Evolutionary conservation across 2,329 filamentous ascomycete genomes (phyloP).

Genomic region (Nothopassalora personata): DNA sequence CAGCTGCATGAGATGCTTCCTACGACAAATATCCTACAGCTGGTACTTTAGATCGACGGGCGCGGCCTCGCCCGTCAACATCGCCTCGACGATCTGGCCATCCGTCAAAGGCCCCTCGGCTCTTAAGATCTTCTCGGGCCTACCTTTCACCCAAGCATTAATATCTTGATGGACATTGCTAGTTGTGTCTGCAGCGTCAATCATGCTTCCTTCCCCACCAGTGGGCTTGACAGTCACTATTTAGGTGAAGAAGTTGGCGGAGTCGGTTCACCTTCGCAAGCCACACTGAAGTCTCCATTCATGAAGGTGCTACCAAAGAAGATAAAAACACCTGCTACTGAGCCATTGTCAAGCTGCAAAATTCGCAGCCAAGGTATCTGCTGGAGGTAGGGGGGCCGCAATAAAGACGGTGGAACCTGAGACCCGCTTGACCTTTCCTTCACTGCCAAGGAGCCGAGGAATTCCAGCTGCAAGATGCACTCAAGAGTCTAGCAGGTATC

Average conservation of each 20-base stretch:
- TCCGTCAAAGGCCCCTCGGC: constrained; percentile 57
- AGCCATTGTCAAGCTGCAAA: constrained; percentile 50
- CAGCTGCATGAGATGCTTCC: not conserved
- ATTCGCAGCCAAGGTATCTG: constrained; percentile 61
- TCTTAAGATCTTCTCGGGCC: constrained; percentile 47
- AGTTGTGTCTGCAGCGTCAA: constrained; percentile 44
- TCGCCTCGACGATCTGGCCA: constrained; percentile 51
- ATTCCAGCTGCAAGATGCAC: constrained; percentile 65
- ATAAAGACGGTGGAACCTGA: constrained; percentile 53
- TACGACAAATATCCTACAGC: not conserved
- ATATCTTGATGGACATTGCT: constrained; percentile 57
- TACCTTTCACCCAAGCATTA: constrained; percentile 54
- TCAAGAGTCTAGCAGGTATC: constrained; percentile 67
- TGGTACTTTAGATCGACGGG: not conserved
- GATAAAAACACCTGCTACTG: constrained; percentile 53
- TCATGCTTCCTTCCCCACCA: constrained; percentile 25
- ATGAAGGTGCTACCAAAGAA: constrained; percentile 54
- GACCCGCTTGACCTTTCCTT: constrained; percentile 43
- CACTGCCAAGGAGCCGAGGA: constrained; percentile 52
- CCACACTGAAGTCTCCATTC: constrained; percentile 53
- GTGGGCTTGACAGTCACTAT: constrained; percentile 19
- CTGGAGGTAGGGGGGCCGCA: constrained; percentile 55
- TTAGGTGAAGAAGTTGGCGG: constrained; percentile 39
- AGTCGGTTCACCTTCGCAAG: constrained; percentile 51
- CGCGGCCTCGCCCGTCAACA: constrained; percentile 31